These are phyloP conservation scores for Dictyostelium brefeldianum DNA, from an alignment of 78 protist genomes.

Conservation along the genomic window DNA sequence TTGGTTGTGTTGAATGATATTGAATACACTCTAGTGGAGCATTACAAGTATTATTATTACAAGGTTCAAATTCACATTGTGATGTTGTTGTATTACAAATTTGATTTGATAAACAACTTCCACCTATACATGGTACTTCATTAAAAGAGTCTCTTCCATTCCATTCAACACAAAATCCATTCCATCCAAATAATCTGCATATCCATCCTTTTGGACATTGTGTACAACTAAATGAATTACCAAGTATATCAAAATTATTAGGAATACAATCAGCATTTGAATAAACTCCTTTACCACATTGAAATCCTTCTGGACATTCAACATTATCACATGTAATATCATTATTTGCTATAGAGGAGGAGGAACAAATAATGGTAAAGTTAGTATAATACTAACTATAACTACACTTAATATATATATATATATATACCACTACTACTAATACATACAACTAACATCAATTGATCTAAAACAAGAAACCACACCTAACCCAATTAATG, in stretches of 20 bases:
- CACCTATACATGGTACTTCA: not conserved
- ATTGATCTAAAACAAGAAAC: conserved; percentile 18
- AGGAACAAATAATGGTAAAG: no score
- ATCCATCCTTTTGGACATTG: conserved; percentile 13
- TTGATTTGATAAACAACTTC: conserved; percentile 25
- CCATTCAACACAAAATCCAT: conserved; percentile 46
- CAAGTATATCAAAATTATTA: no score
- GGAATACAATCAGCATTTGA: conserved; percentile 36
- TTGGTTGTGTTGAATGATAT: conserved; percentile 20
- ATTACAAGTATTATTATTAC: not conserved
- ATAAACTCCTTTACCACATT: conserved; percentile 35
- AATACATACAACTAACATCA: no score
- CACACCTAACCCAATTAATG: not conserved
- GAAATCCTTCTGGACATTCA: conserved; percentile 14
- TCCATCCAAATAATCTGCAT: conserved; percentile 58
- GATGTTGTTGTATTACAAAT: conserved; percentile 14
- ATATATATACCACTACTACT: no score
- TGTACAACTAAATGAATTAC: not conserved
- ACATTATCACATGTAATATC: no score
- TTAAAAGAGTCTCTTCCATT: no score
- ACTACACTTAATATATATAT: no score
- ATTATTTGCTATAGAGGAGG: no score
- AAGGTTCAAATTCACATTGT: conserved; percentile 33
- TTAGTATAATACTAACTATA: no score
- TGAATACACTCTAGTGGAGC: conserved; percentile 5